Evolutionary conservation across 2,329 filamentous ascomycete genomes (phyloP).

Genomic region (Gnomoniopsis smithogilvyi): DNA sequence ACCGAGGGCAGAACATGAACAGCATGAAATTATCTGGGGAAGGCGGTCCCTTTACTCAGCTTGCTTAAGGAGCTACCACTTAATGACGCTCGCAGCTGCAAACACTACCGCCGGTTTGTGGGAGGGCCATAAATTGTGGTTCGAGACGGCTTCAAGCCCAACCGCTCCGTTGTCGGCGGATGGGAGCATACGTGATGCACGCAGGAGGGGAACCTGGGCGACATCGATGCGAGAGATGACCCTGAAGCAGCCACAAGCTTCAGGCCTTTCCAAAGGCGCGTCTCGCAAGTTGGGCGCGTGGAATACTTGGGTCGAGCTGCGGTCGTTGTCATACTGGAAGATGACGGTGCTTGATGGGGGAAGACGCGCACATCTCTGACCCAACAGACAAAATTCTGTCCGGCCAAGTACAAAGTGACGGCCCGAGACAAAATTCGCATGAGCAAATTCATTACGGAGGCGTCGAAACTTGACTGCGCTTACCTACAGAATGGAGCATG

Average conservation of each 20-base stretch:
- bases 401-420: too few relatives aligned
- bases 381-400: too few relatives aligned
- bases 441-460: too few relatives aligned
- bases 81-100: background rate
- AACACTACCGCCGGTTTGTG: background rate
- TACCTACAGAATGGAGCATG: constrained; percentile 4
- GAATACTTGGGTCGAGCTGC: too few relatives aligned
- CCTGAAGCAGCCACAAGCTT: background rate
- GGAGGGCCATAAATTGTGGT: background rate
- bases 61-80: background rate
- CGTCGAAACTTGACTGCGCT: background rate
- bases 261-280: background rate
- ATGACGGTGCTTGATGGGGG: too few relatives aligned
- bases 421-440: too few relatives aligned
- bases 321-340: too few relatives aligned
- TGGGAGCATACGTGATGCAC: background rate
- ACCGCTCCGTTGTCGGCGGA: constrained; percentile 17
- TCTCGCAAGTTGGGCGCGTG: too few relatives aligned
- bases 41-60: background rate
- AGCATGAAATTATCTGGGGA: background rate
- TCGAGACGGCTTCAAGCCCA: background rate
- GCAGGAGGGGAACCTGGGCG: background rate
- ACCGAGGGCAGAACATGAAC: background rate
- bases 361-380: too few relatives aligned
- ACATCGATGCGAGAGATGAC: background rate